Percentiles rank a stretch among this genome's conserved stretches.
These are phyloP conservation scores for Wickerhamiella australiensis DNA, from an alignment of 805 yeast genomes.

Conservation along the genomic window DNA sequence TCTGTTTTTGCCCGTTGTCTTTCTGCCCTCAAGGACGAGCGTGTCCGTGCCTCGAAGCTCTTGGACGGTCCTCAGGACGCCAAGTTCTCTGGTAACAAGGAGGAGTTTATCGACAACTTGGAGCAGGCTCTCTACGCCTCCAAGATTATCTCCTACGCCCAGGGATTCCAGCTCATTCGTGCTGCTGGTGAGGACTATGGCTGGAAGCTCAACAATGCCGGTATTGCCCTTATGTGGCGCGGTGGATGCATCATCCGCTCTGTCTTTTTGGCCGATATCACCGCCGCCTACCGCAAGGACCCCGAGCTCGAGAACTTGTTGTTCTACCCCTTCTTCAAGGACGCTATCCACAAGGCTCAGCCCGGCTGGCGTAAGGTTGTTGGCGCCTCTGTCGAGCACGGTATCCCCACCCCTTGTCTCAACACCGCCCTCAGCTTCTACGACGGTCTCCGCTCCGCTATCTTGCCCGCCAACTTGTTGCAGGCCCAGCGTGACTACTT, in stretches of 20 bases:
- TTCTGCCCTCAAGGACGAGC: constrained; percentile 84
- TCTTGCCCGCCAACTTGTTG: constrained; percentile 91
- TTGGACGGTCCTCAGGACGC: constrained; percentile 69
- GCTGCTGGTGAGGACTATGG: constrained; percentile 95
- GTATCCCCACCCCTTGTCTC: constrained; percentile 97
- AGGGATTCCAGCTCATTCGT: constrained; percentile 98
- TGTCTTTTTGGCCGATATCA: constrained; percentile 93
- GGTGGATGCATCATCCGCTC: constrained; percentile 99
- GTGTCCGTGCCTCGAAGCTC: constrained; percentile 69
- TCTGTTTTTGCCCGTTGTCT: constrained; percentile 95
- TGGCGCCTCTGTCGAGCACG: constrained; percentile 63
- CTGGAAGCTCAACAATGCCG: constrained; percentile 96
- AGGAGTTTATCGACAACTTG: constrained; percentile 77
- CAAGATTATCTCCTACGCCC: constrained; percentile 95
- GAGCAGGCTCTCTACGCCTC: constrained; percentile 98
- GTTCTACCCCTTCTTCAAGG: constrained; percentile 87
- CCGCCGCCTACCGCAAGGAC: constrained; percentile 86
- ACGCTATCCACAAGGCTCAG: constrained; percentile 89
- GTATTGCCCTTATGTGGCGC: constrained; percentile 99
- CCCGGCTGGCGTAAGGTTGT: constrained; percentile 87
- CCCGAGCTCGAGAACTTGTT: constrained; percentile 91
- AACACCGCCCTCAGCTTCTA: constrained; percentile 93
- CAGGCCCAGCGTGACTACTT: constrained; percentile 99
- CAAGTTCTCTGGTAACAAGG: constrained; percentile 58
- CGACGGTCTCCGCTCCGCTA: constrained; percentile 95